Conservation (phyloP, 768 basidiomycete genomes). For the Lactarius sp. region DNA sequence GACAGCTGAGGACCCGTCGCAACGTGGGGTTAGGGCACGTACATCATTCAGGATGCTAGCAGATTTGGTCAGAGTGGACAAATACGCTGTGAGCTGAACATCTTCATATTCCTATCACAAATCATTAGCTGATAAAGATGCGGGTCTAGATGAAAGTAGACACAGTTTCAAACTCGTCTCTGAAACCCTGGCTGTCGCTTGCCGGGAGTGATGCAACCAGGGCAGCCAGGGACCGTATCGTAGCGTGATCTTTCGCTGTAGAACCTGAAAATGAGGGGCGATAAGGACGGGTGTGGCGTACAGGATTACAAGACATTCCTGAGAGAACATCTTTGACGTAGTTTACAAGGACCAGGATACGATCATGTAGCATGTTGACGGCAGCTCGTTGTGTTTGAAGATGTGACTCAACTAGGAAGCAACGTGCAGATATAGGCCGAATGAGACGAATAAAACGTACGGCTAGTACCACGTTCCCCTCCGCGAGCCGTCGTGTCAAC, state of each 20-base stretch:
- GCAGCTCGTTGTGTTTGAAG: slow-evolving; percentile 90
- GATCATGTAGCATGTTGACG: slow-evolving; percentile 93
- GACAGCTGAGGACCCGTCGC: slow-evolving; percentile 24
- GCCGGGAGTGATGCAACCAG: slow-evolving; percentile 86
- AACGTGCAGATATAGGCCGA: slow-evolving; percentile 14
- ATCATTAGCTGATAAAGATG: not conserved
- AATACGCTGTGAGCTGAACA: slow-evolving; percentile 85
- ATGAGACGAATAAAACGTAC: slow-evolving; percentile 42
- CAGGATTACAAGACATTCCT: slow-evolving; percentile 43
- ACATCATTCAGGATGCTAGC: slow-evolving; percentile 87
- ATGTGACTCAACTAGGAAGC: slow-evolving; percentile 73
- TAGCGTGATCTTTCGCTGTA: slow-evolving; percentile 70
- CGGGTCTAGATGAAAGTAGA: slow-evolving; percentile 25
- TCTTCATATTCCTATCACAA: slow-evolving; percentile 84
- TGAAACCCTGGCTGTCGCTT: slow-evolving; percentile 75
- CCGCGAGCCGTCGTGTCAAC: slow-evolving; percentile 93
- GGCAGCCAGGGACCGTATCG: slow-evolving; percentile 79
- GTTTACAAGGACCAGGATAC: slow-evolving; percentile 79
- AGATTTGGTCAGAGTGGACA: slow-evolving; percentile 85
- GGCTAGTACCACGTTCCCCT: slow-evolving; percentile 73
- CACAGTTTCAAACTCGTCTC: slow-evolving; percentile 86
- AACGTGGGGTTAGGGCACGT: slow-evolving; percentile 31
- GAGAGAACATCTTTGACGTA: slow-evolving; percentile 76
- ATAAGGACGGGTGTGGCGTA: slow-evolving; percentile 1
- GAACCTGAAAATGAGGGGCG: slow-evolving; percentile 43